Conservation (phyloP, 805 yeast species). For the Limtongia smithiae region DNA sequence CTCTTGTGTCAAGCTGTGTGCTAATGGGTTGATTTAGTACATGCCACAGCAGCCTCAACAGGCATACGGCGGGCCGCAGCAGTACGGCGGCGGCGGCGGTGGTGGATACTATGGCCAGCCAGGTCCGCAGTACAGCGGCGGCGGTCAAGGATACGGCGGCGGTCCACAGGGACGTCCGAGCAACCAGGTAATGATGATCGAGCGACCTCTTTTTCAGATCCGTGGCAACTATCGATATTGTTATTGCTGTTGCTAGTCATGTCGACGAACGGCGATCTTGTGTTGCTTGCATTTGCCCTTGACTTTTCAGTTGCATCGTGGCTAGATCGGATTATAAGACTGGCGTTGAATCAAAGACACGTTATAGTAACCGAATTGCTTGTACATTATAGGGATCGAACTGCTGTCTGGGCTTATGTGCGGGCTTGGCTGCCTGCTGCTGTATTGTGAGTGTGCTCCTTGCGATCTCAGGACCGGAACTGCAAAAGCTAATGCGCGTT, state of each 20-base stretch:
- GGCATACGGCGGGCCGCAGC: conserved; percentile 4
- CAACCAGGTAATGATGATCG: not conserved
- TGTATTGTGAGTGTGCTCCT: conserved; percentile 9
- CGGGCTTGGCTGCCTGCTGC: conserved; percentile 12
- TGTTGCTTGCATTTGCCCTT: not conserved
- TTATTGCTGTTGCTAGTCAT: conserved; percentile 1
- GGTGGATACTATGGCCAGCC: conserved; percentile 7
- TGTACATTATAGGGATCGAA: not conserved
- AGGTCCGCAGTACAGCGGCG: conserved; percentile 3
- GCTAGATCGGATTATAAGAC: no score
- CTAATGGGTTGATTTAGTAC: not conserved
- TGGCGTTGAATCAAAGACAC: no score
- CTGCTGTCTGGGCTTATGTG: conserved; percentile 4
- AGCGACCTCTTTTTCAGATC: not conserved
- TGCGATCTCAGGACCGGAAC: no score
- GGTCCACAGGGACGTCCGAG: not conserved
- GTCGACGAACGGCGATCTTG: not conserved
- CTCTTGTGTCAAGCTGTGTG: not conserved
- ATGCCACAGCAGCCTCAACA: conserved; percentile 11
- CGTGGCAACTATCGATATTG: not conserved
- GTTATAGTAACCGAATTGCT: no score
- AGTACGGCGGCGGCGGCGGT: conserved; percentile 2
- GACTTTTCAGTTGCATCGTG: no score
- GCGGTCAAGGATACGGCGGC: not conserved
- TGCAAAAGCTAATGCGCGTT: no score